Conservation (phyloP, 768 basidiomycete species). For the Lentinus brumalis region DNA sequence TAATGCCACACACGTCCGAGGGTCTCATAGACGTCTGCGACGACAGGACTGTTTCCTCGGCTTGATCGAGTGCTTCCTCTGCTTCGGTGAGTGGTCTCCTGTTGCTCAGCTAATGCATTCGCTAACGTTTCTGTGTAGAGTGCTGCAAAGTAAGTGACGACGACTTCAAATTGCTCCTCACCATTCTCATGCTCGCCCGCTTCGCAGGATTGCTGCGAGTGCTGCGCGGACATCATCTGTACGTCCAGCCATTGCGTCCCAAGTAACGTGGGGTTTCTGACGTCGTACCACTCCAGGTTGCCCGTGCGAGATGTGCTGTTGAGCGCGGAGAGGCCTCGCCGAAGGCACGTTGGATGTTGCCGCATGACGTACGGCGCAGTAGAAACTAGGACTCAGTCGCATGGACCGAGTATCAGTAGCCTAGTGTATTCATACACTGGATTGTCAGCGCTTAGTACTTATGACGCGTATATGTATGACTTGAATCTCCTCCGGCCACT, state of each 20-base stretch:
- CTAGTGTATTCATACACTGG: not conserved
- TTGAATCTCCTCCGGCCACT: no score
- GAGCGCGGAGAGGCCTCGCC: constrained; percentile 8
- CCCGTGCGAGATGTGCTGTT: constrained; percentile 81
- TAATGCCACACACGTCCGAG: not conserved
- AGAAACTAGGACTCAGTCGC: not conserved
- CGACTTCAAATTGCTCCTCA: not conserved
- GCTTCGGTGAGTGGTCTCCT: constrained; percentile 55
- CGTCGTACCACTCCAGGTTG: constrained; percentile 49
- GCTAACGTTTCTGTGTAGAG: constrained; percentile 40
- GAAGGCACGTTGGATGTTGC: not conserved
- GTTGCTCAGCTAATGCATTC: not conserved
- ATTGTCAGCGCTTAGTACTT: not conserved
- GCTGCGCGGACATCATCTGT: constrained; percentile 72
- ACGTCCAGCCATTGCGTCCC: constrained; percentile 29
- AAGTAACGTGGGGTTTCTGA: constrained; percentile 6
- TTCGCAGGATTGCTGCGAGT: constrained; percentile 68
- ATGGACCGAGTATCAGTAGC: not conserved
- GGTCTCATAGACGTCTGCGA: not conserved
- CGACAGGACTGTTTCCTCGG: constrained; percentile 68
- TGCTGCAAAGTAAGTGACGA: constrained; percentile 62
- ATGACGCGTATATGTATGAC: no score
- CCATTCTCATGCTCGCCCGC: not conserved
- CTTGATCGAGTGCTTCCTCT: constrained; percentile 65
- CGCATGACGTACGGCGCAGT: not conserved